Evolutionary conservation across 31 red algal species (phyloP).

Genomic region (Odonthalia washingtoniensis): DNA sequence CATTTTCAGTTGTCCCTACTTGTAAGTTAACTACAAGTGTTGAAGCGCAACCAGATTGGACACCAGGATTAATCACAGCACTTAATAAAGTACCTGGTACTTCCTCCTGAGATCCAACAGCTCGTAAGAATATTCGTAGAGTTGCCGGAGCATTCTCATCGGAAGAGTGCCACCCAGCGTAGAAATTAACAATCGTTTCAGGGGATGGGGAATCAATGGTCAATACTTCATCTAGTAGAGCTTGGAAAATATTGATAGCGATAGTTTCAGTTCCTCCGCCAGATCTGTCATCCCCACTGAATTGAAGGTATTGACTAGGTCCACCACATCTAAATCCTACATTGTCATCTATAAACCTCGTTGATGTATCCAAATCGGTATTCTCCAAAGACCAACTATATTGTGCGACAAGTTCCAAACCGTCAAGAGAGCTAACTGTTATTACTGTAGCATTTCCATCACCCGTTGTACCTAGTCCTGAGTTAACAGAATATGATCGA

Average conservation of each 20-base stretch:
- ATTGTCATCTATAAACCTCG: slow-evolving; percentile 18
- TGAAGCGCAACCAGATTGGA: slow-evolving; percentile 34
- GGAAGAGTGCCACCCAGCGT: slow-evolving; percentile 34
- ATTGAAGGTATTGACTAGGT: background rate
- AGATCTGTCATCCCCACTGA: slow-evolving; percentile 28
- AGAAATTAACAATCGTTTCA: background rate
- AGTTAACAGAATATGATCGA: slow-evolving; percentile 24
- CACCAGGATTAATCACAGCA: slow-evolving; percentile 33
- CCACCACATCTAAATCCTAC: slow-evolving; percentile 42
- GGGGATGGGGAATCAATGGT: background rate
- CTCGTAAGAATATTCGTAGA: slow-evolving; percentile 38
- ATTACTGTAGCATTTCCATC: background rate
- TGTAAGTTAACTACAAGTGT: no score
- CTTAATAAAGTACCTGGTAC: slow-evolving; percentile 22
- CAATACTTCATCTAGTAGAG: slow-evolving; percentile 23
- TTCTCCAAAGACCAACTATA: slow-evolving; percentile 42
- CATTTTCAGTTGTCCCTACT: no score
- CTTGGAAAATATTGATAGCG: background rate
- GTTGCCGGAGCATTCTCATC: slow-evolving; percentile 33
- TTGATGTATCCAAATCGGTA: slow-evolving; percentile 36
- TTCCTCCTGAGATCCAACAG: background rate
- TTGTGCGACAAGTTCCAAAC: slow-evolving; percentile 21
- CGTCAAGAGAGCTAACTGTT: background rate
- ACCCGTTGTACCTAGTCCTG: background rate
- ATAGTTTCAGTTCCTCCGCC: slow-evolving; percentile 35